Conservation (phyloP, 805 yeast genomes). For the Cyberlindnera suaveolens region DNA sequence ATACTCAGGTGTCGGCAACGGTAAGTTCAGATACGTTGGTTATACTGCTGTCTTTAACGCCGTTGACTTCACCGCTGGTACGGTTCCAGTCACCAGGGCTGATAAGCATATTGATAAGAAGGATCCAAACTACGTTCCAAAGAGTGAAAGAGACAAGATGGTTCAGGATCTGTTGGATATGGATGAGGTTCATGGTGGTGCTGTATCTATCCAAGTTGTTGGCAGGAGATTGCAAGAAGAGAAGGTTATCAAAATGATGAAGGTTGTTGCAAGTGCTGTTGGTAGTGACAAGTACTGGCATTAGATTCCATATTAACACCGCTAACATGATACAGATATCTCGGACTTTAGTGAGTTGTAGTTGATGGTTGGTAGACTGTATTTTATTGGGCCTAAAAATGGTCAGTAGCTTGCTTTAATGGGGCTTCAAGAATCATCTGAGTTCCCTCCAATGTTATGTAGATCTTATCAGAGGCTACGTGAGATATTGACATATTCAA, state of each 20-base stretch:
- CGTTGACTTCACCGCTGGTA: slow-evolving; percentile 50
- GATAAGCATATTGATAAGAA: slow-evolving; percentile 35
- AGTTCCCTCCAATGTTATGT: no score
- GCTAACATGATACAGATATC: no score
- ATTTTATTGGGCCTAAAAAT: no score
- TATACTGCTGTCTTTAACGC: slow-evolving; percentile 54
- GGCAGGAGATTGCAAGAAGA: slow-evolving; percentile 60
- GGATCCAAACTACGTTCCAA: slow-evolving; percentile 26
- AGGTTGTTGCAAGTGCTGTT: slow-evolving; percentile 26
- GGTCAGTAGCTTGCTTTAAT: no score
- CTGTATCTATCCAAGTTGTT: slow-evolving; percentile 60
- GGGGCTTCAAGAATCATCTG: no score
- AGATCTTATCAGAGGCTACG: no score
- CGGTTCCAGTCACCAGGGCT: slow-evolving; percentile 53
- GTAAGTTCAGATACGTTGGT: slow-evolving; percentile 19
- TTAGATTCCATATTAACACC: background rate
- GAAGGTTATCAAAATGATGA: slow-evolving; percentile 45
- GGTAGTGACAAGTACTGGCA: slow-evolving; percentile 22
- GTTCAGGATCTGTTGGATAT: slow-evolving; percentile 45
- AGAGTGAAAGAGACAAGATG: slow-evolving; percentile 37
- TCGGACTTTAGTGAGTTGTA: no score
- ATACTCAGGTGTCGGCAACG: slow-evolving; percentile 30
- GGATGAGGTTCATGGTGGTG: slow-evolving; percentile 48
- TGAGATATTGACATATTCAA: no score
- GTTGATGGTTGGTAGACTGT: no score